phyloP scores from a whole-genome alignment of 805 yeast genomes.

The Scheffersomyces coipomensis region DNA sequence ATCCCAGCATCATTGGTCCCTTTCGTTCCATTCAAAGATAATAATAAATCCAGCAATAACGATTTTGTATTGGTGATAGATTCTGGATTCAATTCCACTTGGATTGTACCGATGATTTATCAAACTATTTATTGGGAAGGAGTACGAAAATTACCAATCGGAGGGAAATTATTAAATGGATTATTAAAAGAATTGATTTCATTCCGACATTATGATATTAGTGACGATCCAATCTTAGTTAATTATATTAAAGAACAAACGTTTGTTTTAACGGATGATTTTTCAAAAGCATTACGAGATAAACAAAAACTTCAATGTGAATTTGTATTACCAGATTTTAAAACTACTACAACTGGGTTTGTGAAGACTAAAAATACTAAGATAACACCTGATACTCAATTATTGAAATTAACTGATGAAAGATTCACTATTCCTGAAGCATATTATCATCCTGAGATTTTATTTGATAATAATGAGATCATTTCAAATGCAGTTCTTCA shows the following conservation, averaged over 20 bases:
- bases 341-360: conserved; percentile 75
- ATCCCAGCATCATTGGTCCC: conserved; percentile 52
- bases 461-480: conserved; percentile 33
- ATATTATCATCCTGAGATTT: conserved; percentile 78
- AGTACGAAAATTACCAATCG: conserved; percentile 75
- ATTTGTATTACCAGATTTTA: conserved; percentile 86
- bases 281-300: conserved; percentile 43
- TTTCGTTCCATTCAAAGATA: conserved; percentile 12
- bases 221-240: conserved; percentile 83
- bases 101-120: conserved; percentile 80
- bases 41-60: conserved; percentile 8
- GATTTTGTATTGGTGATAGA: conserved; percentile 84
- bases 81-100: conserved; percentile 83
- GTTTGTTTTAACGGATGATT: conserved; percentile 58
- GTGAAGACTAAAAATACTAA: conserved; percentile 38
- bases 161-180: conserved; percentile 84
- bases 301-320: conserved; percentile 47
- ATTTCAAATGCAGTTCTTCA: conserved; percentile 30
- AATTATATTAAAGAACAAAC: conserved; percentile 82
- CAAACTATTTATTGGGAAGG: conserved; percentile 79
- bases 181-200: conserved; percentile 80
- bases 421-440: conserved; percentile 86
- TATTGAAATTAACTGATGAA: conserved; percentile 73
- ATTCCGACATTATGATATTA: conserved; percentile 87
- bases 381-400: conserved; percentile 54